Base-by-base conservation (phyloP, 805 yeast species). In the Sporopachydermia lactativora region DNA sequence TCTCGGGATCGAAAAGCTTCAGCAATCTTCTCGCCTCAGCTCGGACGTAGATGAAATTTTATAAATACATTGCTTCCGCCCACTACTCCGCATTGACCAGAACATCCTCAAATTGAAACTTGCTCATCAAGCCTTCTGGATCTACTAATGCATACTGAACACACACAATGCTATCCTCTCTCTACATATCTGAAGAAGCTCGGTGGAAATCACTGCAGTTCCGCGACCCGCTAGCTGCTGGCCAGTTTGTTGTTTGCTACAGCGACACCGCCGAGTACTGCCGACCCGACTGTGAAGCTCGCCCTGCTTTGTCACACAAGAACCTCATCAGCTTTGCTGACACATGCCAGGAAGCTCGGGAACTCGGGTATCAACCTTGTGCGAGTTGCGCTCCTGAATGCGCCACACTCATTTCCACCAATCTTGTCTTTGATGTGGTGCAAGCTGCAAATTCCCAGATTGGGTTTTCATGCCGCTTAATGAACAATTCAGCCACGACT, bases 241-340 rank as follows among this genome's bases (percentile, higher is more conserved):
- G 70, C 35, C 59, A 72, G 17, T 79, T 78, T 47, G 58, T 63
- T 39, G 79, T 74, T 16, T 65, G 75, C 49, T 66, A 68, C 52
- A 60, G 60, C 43, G 53, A 58, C 19, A 55, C 56, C 17, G 60
- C 61, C 41, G 47, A 50, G n/a, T 68, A 71, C 39, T 79, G 86
- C 48, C 72, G 83, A 39, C 85, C 88, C 4, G 78, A 74, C 50
- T 80, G 88, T 55, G 82, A 75, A 11, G 40, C 45, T 8, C 8
- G 13, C 31, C 42, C 41, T 55, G 45, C 59, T 57, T 52, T 61
- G 8, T 58, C 65, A 34, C 62, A 64, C 18, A 59, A 60, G 18
- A 59, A 66, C 43, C 61, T 64, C 49, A 54, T 70, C 48, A 59
- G 63, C 49, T 45, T 76, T 49, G 61, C 67, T 14, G 61, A 58